A percentile compares a stretch with the other conserved stretches of the same genome.
phyloP scores from a whole-genome alignment of 2,329 filamentous ascomycete species.

The Saccharata proteae region DNA sequence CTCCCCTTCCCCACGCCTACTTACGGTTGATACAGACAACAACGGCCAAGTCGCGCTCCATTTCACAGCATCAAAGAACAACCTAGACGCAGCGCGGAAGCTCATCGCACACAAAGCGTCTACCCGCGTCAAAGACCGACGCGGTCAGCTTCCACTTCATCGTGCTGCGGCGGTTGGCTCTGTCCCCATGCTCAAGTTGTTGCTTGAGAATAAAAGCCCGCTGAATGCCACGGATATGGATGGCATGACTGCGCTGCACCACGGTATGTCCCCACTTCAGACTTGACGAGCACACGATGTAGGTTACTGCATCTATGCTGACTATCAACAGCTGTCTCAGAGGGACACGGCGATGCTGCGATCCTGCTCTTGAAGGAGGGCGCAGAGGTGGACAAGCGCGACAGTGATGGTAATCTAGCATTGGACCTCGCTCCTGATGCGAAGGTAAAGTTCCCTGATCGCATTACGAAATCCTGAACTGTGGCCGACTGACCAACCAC shows the following conservation, averaged over 20 bases:
- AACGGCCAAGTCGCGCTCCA: slow-evolving; percentile 60
- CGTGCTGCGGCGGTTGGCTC: slow-evolving; percentile 83
- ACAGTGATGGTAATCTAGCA: slow-evolving; percentile 56
- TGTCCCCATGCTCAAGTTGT: slow-evolving; percentile 69
- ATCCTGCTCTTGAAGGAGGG: slow-evolving; percentile 72
- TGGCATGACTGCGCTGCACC: slow-evolving; percentile 82
- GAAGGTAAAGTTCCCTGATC: slow-evolving; percentile 48
- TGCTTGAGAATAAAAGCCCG: slow-evolving; percentile 68
- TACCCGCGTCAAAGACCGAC: slow-evolving; percentile 67
- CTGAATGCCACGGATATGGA: slow-evolving; percentile 71
- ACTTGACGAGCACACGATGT: no score
- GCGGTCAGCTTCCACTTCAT: slow-evolving; percentile 84
- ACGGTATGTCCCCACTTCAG: slow-evolving; percentile 28
- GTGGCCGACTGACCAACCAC: slow-evolving; percentile 1
- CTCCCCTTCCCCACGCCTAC: no score
- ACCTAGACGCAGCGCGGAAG: slow-evolving; percentile 66
- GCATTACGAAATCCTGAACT: no score
- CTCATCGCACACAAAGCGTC: slow-evolving; percentile 69
- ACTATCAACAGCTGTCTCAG: slow-evolving; percentile 46
- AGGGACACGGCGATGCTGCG: slow-evolving; percentile 69
- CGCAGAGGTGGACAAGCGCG: slow-evolving; percentile 68
- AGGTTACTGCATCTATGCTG: neutral
- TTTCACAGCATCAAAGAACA: slow-evolving; percentile 82
- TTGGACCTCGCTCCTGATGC: slow-evolving; percentile 77
- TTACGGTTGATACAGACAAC: slow-evolving; percentile 49